Evolutionary conservation across 192 early-diverging fungal species (phyloP), one percentile per base, ranked within the genome.

Genomic region (Coemansia sp.): DNA sequence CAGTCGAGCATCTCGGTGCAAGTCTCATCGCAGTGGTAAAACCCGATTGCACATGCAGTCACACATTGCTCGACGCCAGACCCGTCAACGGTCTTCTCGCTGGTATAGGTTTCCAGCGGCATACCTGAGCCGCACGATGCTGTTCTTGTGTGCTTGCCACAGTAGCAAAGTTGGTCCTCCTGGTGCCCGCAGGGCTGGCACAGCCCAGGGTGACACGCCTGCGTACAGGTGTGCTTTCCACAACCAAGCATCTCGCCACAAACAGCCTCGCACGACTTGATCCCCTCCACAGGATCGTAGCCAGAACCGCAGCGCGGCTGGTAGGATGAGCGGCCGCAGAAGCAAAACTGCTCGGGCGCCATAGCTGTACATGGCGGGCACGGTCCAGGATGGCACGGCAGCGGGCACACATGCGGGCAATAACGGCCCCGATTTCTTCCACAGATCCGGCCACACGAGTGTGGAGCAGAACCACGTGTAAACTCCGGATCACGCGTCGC

Each of bases 381-480:
- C 10, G 96, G 96, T 3, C 96, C 95, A 15, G 95, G 94, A 83
- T 96, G 95, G 67, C 95, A 96, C 25, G 86, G 89, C 84, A 85
- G 73, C 33, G 85, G 78, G 73, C 96, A 98, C 21, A 82, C 65
- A 64, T 96, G 96, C 29, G 89, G 77, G 63, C 96, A 96, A 20
- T 75, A 65, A 3, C 83, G 61, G 3, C 80, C 79, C n/a, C 75
- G 67, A 51, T 64, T 64, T 39, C 68, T 60, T 9, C 88, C 87
- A 72, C 96, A 98, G 13, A 87, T 79, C 57, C 90, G 81, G 3
- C 90, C 94, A 71, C 96, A 98, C 48, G 87, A 87, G 63, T 98
- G 96, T 34, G 96, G 94, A 26, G 85, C 87, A 30, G 79, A 58
- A 57, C 86, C 90, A 28, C 87, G 81, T 42, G 79, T 84, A 28